Conservation (phyloP, 805 yeast species). For the Wickerhamiella parazyma region DNA sequence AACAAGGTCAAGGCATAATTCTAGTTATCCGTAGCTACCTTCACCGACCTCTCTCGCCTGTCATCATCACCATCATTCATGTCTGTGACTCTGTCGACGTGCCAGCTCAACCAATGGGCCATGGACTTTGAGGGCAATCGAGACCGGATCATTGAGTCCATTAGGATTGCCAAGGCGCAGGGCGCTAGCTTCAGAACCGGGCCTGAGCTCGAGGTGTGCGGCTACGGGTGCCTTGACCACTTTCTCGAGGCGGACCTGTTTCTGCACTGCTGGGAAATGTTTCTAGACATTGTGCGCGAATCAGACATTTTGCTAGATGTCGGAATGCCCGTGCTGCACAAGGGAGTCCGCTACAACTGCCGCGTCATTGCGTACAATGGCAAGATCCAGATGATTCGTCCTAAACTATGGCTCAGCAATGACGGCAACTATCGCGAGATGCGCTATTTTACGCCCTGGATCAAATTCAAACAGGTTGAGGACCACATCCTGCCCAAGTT, state of each 20-base stretch:
- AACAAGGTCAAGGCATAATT: constrained; percentile 6
- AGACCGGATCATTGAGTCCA: constrained; percentile 76
- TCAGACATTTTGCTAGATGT: constrained; percentile 72
- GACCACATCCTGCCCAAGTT: constrained; percentile 55
- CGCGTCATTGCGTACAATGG: constrained; percentile 72
- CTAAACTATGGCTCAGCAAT: constrained; percentile 85
- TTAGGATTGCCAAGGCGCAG: constrained; percentile 54
- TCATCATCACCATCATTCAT: too few species aligned
- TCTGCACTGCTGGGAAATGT: constrained; percentile 90
- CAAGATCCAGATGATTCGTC: constrained; percentile 70
- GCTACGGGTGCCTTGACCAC: constrained; percentile 66
- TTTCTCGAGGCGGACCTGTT: constrained; percentile 80
- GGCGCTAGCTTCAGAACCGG: constrained; percentile 86
- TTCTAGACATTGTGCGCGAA: constrained; percentile 56
- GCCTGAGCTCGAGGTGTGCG: constrained; percentile 89
- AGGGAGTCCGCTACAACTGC: constrained; percentile 81
- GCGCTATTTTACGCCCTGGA: constrained; percentile 96
- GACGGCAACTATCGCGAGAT: constrained; percentile 97
- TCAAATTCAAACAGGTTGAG: constrained; percentile 63
- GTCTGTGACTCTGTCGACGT: constrained; percentile 71
- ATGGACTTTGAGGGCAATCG: constrained; percentile 94
- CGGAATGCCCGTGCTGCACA: constrained; percentile 89
- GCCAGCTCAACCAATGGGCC: constrained; percentile 97
- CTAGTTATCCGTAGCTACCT: too few species aligned
- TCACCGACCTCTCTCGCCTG: too few species aligned